A percentile compares a stretch with the other conserved stretches of the same genome.
These are phyloP conservation scores for Oryza coarctata DNA, from an alignment of 176 grass and related monocot species.

Conservation along the genomic window DNA sequence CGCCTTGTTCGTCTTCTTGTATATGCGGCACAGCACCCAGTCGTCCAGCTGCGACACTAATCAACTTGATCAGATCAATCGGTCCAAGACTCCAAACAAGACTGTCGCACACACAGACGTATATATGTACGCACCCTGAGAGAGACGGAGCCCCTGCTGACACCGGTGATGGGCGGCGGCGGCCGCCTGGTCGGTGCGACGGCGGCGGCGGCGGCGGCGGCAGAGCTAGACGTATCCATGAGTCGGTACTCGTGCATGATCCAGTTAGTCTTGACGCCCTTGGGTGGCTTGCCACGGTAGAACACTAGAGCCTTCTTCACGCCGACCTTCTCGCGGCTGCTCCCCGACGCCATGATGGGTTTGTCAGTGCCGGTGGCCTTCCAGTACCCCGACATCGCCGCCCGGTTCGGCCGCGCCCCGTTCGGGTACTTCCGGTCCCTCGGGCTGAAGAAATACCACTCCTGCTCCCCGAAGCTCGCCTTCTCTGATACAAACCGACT, in stretches of 20 bases:
- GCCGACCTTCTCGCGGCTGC: constrained; percentile 64
- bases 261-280: constrained; percentile 94
- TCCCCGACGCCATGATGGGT: constrained; percentile 52
- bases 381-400: constrained; percentile 94
- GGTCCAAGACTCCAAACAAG: not conserved
- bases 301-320: constrained; percentile 96
- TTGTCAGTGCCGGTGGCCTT: constrained; percentile 97
- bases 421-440: constrained; percentile 96
- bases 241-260: constrained; percentile 99
- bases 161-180: not conserved
- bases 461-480: constrained; percentile 77
- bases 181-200: not conserved
- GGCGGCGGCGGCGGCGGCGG: not conserved
- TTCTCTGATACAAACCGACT: constrained; percentile 51
- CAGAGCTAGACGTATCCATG: constrained; percentile 30
- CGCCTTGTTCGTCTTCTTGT: constrained; percentile 83
- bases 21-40: constrained; percentile 96
- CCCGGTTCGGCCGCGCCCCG: constrained; percentile 77
- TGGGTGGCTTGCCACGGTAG: constrained; percentile 77
- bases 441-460: constrained; percentile 99
- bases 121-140: constrained; percentile 59
- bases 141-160: constrained; percentile 42
- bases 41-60: constrained; percentile 78
- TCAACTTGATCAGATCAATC: constrained; percentile 20
- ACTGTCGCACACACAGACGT: not conserved